phyloP scores from a whole-genome alignment of 306 rosid genomes.

The Prinsepia uniflora region DNA sequence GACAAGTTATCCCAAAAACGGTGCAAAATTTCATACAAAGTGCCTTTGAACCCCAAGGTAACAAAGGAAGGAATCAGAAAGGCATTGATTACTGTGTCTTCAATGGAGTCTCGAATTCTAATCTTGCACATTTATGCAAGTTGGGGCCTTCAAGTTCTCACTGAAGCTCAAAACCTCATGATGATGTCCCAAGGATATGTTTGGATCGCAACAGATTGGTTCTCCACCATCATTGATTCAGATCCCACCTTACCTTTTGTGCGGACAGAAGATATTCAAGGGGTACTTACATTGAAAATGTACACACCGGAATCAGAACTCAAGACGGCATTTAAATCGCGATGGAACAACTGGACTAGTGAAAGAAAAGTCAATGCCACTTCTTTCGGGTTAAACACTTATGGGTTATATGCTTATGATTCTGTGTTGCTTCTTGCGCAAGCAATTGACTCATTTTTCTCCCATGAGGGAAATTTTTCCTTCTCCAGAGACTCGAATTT shows the following conservation, averaged over 20 bases:
- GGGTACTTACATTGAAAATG: slow-evolving; percentile 27
- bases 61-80: slow-evolving; percentile 11
- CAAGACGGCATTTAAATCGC: background rate
- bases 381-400: slow-evolving; percentile 14
- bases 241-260: slow-evolving; percentile 12
- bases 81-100: slow-evolving; percentile 6
- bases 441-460: slow-evolving; percentile 20
- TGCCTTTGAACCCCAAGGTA: slow-evolving; percentile 21
- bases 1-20: slow-evolving; percentile 31
- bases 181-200: slow-evolving; percentile 27
- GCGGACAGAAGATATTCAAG: slow-evolving; percentile 17
- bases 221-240: slow-evolving; percentile 23
- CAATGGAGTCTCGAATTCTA: slow-evolving; percentile 26
- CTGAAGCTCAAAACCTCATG: slow-evolving; percentile 5
- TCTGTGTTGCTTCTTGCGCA: slow-evolving; percentile 27
- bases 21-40: slow-evolving; percentile 27
- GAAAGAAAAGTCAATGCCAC: slow-evolving; percentile 4
- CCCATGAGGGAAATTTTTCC: slow-evolving; percentile 5
- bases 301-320: slow-evolving; percentile 13
- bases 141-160: slow-evolving; percentile 20
- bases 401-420: slow-evolving; percentile 27
- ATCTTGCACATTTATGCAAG: slow-evolving; percentile 23
- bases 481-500: slow-evolving; percentile 23
- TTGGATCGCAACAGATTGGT: slow-evolving; percentile 38
- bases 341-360: slow-evolving; percentile 22